Evolutionary conservation across 2,329 filamentous ascomycete species (phyloP).

Genomic region (Pseudofabraea citricarpa): DNA sequence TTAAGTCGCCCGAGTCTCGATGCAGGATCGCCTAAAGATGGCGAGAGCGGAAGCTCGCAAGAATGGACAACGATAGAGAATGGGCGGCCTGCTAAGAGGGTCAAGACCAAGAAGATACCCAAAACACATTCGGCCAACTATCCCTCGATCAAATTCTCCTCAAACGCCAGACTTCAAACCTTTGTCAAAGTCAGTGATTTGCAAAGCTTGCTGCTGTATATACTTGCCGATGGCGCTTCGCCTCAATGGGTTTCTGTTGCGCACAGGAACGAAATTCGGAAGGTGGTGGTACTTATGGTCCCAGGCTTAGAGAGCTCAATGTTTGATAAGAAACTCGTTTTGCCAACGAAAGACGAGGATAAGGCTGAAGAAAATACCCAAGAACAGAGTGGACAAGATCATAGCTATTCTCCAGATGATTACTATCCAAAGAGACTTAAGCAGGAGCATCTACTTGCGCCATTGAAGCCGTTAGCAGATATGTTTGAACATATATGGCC

Average conservation of each 20-base stretch:
- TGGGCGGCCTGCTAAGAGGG: constrained; percentile 47
- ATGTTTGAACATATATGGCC: constrained; percentile 91
- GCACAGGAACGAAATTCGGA: constrained; percentile 61
- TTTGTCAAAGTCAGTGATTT: constrained; percentile 60
- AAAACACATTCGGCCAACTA: constrained; percentile 51
- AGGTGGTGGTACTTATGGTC: constrained; percentile 86
- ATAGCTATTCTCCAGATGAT: constrained; percentile 47
- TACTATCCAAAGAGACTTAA: constrained; percentile 53
- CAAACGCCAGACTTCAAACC: constrained; percentile 49
- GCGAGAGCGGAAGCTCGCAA: constrained; percentile 6
- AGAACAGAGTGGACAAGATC: constrained; percentile 9
- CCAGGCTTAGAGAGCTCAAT: constrained; percentile 87
- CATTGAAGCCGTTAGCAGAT: constrained; percentile 64
- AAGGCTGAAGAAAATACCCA: constrained; percentile 2
- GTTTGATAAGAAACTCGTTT: constrained; percentile 57
- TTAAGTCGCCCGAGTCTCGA: constrained; percentile 15
- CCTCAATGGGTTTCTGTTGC: constrained; percentile 62
- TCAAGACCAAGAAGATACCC: constrained; percentile 58
- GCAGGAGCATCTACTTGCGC: constrained; percentile 44
- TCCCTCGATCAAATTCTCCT: constrained; percentile 53
- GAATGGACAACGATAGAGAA: constrained; percentile 49
- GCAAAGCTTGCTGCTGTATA: constrained; percentile 60
- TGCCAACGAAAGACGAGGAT: constrained; percentile 6
- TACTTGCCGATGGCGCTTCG: constrained; percentile 59
- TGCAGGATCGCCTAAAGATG: constrained; percentile 7